Base-by-base conservation (phyloP, 768 basidiomycete genomes). In the Boletus patriciae region DNA sequence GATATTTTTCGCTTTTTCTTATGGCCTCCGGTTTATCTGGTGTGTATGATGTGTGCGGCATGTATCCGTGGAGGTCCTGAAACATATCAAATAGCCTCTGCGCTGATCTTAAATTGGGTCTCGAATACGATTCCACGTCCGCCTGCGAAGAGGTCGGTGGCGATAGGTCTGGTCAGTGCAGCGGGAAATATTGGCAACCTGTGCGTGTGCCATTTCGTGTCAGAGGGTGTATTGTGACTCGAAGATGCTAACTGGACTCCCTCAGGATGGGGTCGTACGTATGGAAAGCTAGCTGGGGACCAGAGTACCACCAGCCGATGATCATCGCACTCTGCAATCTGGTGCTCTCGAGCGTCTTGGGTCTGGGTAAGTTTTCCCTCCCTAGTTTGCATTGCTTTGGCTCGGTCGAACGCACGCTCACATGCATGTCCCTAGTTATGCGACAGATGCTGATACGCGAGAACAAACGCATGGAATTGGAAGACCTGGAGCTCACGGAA, bases 101-200 rank as follows among this genome's bases (percentile, higher is more conserved):
- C 76, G 2, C 60, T 80, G 12, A 81, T 77, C 1, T 62, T 82
- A n/a, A 81, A 82, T 1, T 87, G 86, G 86, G 83, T 86, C 10
- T 78, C 84, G 0, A 86, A 84, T 60, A 73, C 78, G 1, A 69
- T 86, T 36, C 81, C 84, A 5, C 77, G 85, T 4, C 85, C 85
- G 36, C 85, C 85, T 18, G 78, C 83, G 3, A 69, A 69, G 43
- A 70, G 77, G 27, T 66, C 80, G 1, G 86, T 80, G 6, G 83
- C 82, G 1, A 85, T 87, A 25, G 85, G 79, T 2, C 76, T 88
- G 41, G 83, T 85, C 4, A 86, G 84, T 55, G 85, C 84, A 3
- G 66, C 75, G 15, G 83, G 79, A 25, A 84, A 83, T 59, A 62
- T 85, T 4, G 84, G 83, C 11, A 81, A 78, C 59, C 51, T 87